phyloP scores from a whole-genome alignment of 495 filamentous ascomycete species.

The Podospora australis region DNA sequence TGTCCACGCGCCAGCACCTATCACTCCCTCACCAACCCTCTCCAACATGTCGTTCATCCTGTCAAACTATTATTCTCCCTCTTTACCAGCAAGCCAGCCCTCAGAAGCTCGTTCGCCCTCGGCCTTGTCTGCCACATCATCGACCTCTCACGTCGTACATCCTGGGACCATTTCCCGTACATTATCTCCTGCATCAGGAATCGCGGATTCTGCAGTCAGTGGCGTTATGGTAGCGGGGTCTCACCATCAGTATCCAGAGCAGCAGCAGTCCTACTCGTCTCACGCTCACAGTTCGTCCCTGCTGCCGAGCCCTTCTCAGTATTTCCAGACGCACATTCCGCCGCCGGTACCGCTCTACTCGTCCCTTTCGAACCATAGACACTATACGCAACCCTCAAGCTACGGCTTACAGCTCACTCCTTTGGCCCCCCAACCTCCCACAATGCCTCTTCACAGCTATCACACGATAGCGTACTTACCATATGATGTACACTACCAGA shows the following conservation, averaged over 20 bases:
- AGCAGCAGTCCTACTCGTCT: constrained; percentile 4
- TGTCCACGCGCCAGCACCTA: constrained; percentile 14
- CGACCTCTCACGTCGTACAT: constrained; percentile 12
- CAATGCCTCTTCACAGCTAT: constrained; percentile 11
- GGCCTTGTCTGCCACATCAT: constrained; percentile 19
- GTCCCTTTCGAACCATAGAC: constrained; percentile 5
- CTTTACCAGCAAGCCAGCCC: not conserved
- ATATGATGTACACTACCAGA: no score
- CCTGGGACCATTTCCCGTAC: constrained; percentile 11
- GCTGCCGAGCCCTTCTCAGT: constrained; percentile 13
- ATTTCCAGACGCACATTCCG: constrained; percentile 12
- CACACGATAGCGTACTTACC: no score
- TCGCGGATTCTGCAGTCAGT: constrained; percentile 1
- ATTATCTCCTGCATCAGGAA: constrained; percentile 16
- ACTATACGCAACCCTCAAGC: constrained; percentile 3
- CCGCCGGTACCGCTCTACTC: constrained; percentile 13
- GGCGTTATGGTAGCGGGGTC: constrained; percentile 2
- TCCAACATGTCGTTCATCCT: constrained; percentile 12
- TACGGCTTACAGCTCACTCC: constrained; percentile 13
- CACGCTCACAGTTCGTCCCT: constrained; percentile 3
- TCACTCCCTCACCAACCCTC: constrained; percentile 1
- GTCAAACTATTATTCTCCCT: constrained; percentile 3
- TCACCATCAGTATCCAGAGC: constrained; percentile 5
- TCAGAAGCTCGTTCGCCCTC: constrained; percentile 17
- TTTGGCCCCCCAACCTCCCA: constrained; percentile 7